These are phyloP conservation scores for Psilocybe cubensis DNA, from an alignment of 768 basidiomycete genomes.

Conservation along the genomic window DNA sequence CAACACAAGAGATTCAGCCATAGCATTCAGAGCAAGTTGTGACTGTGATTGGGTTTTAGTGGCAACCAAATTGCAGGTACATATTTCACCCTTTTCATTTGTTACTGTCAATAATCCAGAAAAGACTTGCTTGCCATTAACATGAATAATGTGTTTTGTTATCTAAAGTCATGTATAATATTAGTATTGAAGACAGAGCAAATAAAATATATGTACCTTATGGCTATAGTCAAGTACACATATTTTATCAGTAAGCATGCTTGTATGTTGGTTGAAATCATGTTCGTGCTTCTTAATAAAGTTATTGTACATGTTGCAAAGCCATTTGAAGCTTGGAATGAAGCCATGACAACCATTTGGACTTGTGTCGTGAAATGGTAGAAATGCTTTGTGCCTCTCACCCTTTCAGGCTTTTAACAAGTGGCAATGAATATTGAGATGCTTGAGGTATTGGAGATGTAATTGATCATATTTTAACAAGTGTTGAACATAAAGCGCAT, in stretches of 20 bases:
- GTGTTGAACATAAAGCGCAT: conserved; percentile 24
- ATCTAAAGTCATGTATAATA: conserved; percentile 14
- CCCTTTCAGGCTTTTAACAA: neutral
- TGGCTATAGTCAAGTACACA: conserved; percentile 28
- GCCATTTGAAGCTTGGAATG: conserved; percentile 22
- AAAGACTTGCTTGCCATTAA: conserved; percentile 27
- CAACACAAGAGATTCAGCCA: conserved; percentile 28
- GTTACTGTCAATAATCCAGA: conserved; percentile 26
- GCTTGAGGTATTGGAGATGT: conserved; percentile 22
- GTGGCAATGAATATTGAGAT: neutral
- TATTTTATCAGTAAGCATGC: conserved; percentile 20
- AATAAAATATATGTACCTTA: conserved; percentile 9
- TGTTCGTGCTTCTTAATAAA: conserved; percentile 19
- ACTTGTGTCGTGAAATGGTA: conserved; percentile 17
- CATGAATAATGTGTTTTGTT: conserved; percentile 26
- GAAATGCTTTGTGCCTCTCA: conserved; percentile 18
- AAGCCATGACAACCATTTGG: conserved; percentile 23
- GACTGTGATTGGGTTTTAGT: conserved; percentile 37
- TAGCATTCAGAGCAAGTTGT: conserved; percentile 23
- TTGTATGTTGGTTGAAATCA: conserved; percentile 26
- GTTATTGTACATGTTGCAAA: conserved; percentile 25
- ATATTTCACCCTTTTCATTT: conserved; percentile 29
- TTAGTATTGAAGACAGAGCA: neutral
- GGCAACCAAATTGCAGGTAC: conserved; percentile 17
- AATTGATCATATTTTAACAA: conserved; percentile 20